Evolutionary conservation across 495 filamentous ascomycete genomes (phyloP).

Genomic region (Aspergillus sclerotioniger): DNA sequence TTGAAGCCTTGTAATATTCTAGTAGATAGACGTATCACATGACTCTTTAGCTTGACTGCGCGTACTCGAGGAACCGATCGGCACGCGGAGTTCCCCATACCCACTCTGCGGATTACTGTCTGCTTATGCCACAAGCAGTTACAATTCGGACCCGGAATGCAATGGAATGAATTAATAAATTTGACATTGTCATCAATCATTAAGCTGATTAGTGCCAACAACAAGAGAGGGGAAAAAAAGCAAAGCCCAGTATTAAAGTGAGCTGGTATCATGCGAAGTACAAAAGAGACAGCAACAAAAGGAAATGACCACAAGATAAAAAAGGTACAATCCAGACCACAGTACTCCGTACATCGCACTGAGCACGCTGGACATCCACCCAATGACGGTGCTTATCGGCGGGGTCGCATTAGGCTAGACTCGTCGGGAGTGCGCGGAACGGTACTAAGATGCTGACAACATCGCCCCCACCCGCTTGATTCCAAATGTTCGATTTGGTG

Average conservation of each 20-base stretch:
- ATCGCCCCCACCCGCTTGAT: slow-evolving; percentile 12
- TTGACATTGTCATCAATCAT: slow-evolving; percentile 36
- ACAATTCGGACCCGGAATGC: not conserved
- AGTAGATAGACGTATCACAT: no score
- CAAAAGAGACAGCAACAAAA: slow-evolving; percentile 18
- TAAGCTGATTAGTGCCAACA: slow-evolving; percentile 32
- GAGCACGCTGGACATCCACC: not conserved
- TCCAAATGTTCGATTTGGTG: slow-evolving; percentile 4
- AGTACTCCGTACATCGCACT: slow-evolving; percentile 4
- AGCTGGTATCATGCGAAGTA: slow-evolving; percentile 46
- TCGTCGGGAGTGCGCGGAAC: slow-evolving; percentile 36
- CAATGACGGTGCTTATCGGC: slow-evolving; percentile 25
- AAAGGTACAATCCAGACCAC: slow-evolving; percentile 28
- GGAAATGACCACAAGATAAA: slow-evolving; percentile 26
- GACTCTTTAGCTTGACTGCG: no score
- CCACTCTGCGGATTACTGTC: not conserved
- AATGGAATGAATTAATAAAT: slow-evolving; percentile 15
- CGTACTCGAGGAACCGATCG: not conserved
- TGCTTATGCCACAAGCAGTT: not conserved
- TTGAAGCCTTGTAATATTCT: no score
- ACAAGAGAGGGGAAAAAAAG: slow-evolving; percentile 22
- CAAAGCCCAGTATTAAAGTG: slow-evolving; percentile 37
- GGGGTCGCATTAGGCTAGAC: slow-evolving; percentile 32
- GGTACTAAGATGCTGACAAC: slow-evolving; percentile 19
- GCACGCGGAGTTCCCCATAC: not conserved